These are phyloP conservation scores for Tetradesmus obliquus DNA, from an alignment of 139 green algal genomes.

Conservation along the genomic window DNA sequence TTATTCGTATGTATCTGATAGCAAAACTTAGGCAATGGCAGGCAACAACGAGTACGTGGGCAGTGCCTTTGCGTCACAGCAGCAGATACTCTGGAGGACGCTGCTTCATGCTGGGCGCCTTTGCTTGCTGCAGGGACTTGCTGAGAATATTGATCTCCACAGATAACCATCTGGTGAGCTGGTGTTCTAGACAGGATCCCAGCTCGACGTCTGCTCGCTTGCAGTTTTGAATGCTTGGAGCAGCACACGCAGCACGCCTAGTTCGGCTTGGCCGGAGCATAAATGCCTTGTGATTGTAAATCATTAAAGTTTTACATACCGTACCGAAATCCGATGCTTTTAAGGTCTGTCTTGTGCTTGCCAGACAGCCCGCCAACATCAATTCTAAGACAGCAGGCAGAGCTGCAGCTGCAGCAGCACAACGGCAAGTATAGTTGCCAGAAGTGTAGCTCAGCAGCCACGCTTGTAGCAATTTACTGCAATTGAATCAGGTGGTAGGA, in stretches of 20 bases:
- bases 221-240: not conserved
- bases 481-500: too few relatives aligned
- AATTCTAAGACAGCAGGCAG: not conserved
- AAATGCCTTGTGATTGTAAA: too few relatives aligned
- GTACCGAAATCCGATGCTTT: not conserved
- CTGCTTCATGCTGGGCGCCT: not conserved
- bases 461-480: too few relatives aligned
- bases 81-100: not conserved
- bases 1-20: not conserved
- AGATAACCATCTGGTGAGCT: constrained; percentile 95
- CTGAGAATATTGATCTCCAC: constrained; percentile 93
- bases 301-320: too few relatives aligned
- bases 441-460: too few relatives aligned
- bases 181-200: not conserved
- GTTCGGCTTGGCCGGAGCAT: too few relatives aligned
- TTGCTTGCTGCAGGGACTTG: constrained; percentile 36
- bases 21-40: not conserved
- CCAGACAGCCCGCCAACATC: not conserved
- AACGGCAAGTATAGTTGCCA: too few relatives aligned
- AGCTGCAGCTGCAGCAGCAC: not conserved
- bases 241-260: not conserved
- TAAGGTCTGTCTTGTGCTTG: not conserved
- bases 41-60: not conserved
- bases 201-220: not conserved
- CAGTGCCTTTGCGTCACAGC: not conserved